Evolutionary conservation across 1,284 basidiomycete genomes (phyloP).

Genomic region (Ceratobasidium sp.): DNA sequence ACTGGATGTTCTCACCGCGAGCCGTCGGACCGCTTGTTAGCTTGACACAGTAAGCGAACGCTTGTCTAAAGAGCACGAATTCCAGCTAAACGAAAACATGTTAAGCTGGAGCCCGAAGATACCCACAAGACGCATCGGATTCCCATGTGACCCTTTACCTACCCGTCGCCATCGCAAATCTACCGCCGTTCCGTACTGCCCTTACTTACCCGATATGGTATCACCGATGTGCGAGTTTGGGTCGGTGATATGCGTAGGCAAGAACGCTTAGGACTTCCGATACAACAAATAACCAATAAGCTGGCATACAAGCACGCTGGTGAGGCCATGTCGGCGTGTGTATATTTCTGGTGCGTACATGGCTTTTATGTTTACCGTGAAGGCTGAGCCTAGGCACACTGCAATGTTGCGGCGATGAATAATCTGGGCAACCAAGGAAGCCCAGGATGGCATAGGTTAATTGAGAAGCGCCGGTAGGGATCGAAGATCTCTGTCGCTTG

Average conservation of each 20-base stretch:
- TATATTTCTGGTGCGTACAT: neutral
- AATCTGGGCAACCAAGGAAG: constrained; percentile 18
- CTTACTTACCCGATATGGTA: constrained; percentile 29
- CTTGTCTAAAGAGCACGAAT: neutral
- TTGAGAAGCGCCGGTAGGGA: constrained; percentile 10
- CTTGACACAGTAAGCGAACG: neutral
- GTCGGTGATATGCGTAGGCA: constrained; percentile 1
- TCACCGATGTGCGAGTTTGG: constrained; percentile 21
- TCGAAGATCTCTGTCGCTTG: constrained; percentile 11
- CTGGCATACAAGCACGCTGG: no score
- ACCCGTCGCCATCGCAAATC: constrained; percentile 1
- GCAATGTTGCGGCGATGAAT: neutral
- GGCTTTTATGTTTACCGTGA: neutral
- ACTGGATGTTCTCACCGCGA: neutral
- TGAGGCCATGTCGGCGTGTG: neutral
- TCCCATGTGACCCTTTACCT: constrained; percentile 5
- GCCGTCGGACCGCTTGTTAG: neutral
- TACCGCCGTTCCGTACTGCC: neutral
- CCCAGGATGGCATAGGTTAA: constrained; percentile 14
- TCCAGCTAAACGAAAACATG: constrained; percentile 9
- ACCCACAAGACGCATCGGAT: neutral
- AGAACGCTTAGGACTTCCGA: neutral
- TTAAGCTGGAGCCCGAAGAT: neutral
- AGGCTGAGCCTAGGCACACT: neutral
- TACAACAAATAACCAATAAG: neutral